A percentile compares a stretch with the other conserved stretches of the same genome.
Conservation (phyloP, 177 flowering plant genomes). For the Vitis hybrid region DNA sequence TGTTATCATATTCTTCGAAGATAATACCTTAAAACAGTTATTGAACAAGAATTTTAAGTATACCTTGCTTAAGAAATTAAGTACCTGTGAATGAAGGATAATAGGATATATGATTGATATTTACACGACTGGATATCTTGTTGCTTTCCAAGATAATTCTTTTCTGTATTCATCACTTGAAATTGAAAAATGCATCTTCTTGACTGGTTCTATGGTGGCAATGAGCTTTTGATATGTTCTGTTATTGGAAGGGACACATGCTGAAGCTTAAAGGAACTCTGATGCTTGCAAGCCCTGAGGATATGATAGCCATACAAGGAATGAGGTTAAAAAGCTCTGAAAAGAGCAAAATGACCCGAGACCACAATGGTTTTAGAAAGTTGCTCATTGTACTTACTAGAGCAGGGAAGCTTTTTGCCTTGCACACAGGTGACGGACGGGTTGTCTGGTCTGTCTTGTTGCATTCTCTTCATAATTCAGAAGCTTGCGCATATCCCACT, state of each 20-base stretch:
- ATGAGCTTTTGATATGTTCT: constrained; percentile 8
- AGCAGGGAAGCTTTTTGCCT: constrained; percentile 82
- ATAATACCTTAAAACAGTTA: too few species aligned
- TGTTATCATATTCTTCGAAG: too few species aligned
- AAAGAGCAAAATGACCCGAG: constrained; percentile 93
- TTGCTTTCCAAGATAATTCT: too few species aligned
- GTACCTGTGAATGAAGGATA: too few species aligned
- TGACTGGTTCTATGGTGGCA: background rate
- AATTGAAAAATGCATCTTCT: background rate
- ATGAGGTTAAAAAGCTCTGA: constrained; percentile 84
- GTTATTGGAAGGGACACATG: constrained; percentile 66
- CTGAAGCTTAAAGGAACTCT: constrained; percentile 93
- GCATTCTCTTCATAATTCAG: constrained; percentile 59
- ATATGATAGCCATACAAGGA: constrained; percentile 76
- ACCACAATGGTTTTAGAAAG: constrained; percentile 93
- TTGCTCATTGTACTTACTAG: constrained; percentile 83
- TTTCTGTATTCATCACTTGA: background rate
- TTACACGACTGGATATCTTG: too few species aligned
- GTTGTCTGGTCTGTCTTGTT: constrained; percentile 84
- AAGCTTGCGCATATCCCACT: constrained; percentile 51
- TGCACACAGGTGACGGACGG: constrained; percentile 95
- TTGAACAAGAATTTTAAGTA: too few species aligned
- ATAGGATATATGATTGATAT: too few species aligned
- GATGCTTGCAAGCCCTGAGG: constrained; percentile 94
- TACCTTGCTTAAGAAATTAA: too few species aligned